Evolutionary conservation across 2,329 filamentous ascomycete genomes (phyloP).

Genomic region (Diaporthe humulicola): DNA sequence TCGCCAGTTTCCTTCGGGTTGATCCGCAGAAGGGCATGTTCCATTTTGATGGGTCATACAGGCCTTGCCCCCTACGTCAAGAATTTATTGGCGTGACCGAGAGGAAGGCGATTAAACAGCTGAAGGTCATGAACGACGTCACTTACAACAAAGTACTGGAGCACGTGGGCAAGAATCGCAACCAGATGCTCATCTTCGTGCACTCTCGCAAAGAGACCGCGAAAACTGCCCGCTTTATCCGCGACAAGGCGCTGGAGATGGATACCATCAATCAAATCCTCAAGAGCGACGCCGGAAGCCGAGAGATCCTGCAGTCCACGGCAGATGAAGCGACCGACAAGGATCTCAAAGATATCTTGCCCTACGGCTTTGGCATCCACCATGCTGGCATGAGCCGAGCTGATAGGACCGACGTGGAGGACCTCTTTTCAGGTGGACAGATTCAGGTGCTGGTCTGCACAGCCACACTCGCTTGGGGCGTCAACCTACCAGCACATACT

Average conservation of each 20-base stretch:
- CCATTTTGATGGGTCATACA: constrained; percentile 95
- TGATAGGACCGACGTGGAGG: constrained; percentile 96
- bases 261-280: constrained; percentile 98
- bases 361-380: constrained; percentile 98
- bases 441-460: constrained; percentile 98
- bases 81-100: constrained; percentile 98
- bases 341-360: constrained; percentile 92
- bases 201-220: constrained; percentile 98
- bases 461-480: constrained; percentile 98
- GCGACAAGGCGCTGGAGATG: constrained; percentile 96
- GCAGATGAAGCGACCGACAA: constrained; percentile 85
- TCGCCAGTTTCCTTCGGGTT: constrained; percentile 93
- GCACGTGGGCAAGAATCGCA: constrained; percentile 91
- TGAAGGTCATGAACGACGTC: constrained; percentile 99
- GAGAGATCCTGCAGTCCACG: constrained; percentile 89
- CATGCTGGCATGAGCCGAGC: constrained; percentile 96
- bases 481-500: constrained; percentile 96
- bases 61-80: constrained; percentile 93
- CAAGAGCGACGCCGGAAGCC: constrained; percentile 89
- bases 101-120: constrained; percentile 97
- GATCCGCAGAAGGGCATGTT: constrained; percentile 89
- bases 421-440: constrained; percentile 90
- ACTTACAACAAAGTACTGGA: constrained; percentile 98
- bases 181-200: constrained; percentile 99
- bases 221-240: constrained; percentile 95